Percentiles rank a stretch among this genome's conserved stretches.
These are phyloP conservation scores for Suillus cothurnatus DNA, from an alignment of 768 basidiomycete genomes.

Conservation along the genomic window DNA sequence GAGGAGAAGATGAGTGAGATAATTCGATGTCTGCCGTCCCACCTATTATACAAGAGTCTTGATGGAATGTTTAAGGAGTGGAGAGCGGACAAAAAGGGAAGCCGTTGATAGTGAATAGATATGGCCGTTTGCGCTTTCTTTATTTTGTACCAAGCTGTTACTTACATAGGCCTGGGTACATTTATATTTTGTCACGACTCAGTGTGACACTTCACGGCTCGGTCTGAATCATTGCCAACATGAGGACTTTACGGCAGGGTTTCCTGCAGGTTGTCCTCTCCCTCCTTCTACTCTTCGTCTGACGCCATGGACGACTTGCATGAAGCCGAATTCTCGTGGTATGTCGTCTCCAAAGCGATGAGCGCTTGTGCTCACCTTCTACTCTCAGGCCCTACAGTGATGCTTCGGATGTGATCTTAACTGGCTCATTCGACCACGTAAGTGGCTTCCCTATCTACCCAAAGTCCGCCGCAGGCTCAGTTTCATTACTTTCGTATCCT, in stretches of 20 bases:
- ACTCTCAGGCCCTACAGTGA: constrained; percentile 57
- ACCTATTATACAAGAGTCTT: constrained; percentile 86
- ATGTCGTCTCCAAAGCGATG: constrained; percentile 24
- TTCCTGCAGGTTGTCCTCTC: constrained; percentile 6
- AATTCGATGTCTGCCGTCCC: constrained; percentile 83
- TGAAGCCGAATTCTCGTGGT: constrained; percentile 59
- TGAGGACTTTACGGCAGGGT: constrained; percentile 3
- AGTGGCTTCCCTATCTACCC: constrained; percentile 23
- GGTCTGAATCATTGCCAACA: constrained; percentile 2
- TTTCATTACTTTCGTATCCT: not conserved
- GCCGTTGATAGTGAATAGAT: constrained; percentile 36
- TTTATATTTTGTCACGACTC: not conserved
- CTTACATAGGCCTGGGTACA: not conserved
- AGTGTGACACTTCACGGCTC: not conserved
- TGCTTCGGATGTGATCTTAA: constrained; percentile 63
- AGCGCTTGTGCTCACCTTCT: constrained; percentile 8
- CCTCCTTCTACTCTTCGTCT: constrained; percentile 12
- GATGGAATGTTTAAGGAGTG: constrained; percentile 96
- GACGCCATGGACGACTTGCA: constrained; percentile 45
- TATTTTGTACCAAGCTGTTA: not conserved
- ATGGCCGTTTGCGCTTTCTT: not conserved
- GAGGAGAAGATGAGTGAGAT: constrained; percentile 86
- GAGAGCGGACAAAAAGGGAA: constrained; percentile 80
- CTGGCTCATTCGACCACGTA: constrained; percentile 81
- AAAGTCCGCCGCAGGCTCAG: constrained; percentile 15